Evolutionary conservation across 2,329 filamentous ascomycete species (phyloP), one percentile per base, ranked within the genome.

Genomic region (Aquanectria penicillioides): DNA sequence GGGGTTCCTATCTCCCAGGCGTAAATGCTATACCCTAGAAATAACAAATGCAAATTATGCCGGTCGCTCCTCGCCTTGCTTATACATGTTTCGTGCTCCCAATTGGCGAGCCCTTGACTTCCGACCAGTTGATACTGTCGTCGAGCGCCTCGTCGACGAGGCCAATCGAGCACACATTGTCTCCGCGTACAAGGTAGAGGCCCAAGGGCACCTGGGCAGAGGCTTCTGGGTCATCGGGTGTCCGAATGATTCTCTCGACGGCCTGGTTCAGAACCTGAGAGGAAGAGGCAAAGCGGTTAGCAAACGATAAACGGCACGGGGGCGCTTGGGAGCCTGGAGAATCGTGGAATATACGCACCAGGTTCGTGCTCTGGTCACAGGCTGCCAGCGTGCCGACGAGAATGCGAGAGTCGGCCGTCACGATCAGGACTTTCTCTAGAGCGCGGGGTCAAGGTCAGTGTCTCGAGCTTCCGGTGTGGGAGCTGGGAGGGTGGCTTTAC

Each of bases 381-480:
- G 91, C 92, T 44, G 94, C 82, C 51, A 99, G 87, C 3, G 84
- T 94, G 59, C 95, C 95, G 61, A 92, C 85, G 18, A 94, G 80
- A 41, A 92, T 97, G 69, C 94, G 89, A 48, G 94, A 95, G 78
- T 98, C 95, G 68, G 92, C 90, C 23, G 95, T 98, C 64, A 98
- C 86, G 71, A 98, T 90, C 57, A 94, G 84, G 69, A 98, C 92
- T 77, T 93, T 96, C 79, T 97, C 95, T 97, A 37, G 10, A 56
- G 52, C 47, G 54, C 37, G 44, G 49, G 37, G 34, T 50, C 15
- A 18, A 5, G 20, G 12, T 26, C 23, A 29, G 29, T 28, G 49
- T 47, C 22, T 22, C 22, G 23, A 49, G 54, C 11, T 44, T 44
- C 17, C 40, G 33, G 47, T 47, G 58, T 57, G 40, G 50, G 52